Evolutionary conservation across 805 yeast genomes (phyloP), one percentile per base, ranked within the genome.

Genomic region (Blastobotrys robertii): DNA sequence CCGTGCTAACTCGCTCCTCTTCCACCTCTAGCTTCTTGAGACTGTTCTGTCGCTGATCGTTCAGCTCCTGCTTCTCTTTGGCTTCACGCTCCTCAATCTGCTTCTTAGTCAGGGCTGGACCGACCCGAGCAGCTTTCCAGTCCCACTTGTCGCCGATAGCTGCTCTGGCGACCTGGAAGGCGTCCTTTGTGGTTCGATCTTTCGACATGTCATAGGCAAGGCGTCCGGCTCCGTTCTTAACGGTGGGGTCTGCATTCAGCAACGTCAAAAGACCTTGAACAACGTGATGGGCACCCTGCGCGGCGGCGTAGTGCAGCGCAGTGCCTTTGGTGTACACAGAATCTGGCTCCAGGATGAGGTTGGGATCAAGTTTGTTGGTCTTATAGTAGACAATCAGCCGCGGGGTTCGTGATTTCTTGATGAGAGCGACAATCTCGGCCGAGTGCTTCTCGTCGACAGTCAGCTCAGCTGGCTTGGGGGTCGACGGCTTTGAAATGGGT

Each of bases 11-110:
- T 11, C 13, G 22, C 11, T 16, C 10, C 28, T 53, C 42, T 10
- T 53, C 92, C 58, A 85, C 95, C 65, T 87, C 97, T 41, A 76
- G 67, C 60, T 84, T 87, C 59, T 85, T 79, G 64, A 73, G 87
- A 13, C 39, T 38, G 30, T 47, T 50, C n/a, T 46, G 48, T 14
- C 49, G 44, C 28, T 40, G 39, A 11, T 41, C 47, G 19, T 50
- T 56, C 37, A 37, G 39, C 41, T 55, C 52, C 12, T 48, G 31
- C 38, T 47, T 29, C 44, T 41, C 50, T 38, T 42, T 42, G 10
- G 32, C 47, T 37, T 13, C 48, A 47, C 60, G 51, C n/a, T 49
- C 51, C n/a, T 51, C 50, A 5, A 63, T 42, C 14, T 65, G 64
- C 10, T 58, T 62, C 30, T 51, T 50, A 5, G 66, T 48, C 15